Conservation (phyloP, 306 rosid species). For the Gastrolobium villosum region DNA sequence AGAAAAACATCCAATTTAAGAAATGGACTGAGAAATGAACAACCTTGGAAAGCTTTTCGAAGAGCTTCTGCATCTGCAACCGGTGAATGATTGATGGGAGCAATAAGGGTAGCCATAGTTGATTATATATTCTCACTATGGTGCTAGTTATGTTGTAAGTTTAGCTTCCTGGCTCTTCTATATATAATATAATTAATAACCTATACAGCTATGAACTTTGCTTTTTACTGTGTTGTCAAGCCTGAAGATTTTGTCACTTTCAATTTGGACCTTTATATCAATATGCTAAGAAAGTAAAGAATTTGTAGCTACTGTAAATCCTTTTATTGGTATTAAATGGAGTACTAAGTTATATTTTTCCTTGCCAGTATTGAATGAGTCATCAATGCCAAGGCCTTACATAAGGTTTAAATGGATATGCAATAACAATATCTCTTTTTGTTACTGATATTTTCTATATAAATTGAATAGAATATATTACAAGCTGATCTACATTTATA, state of each 20-base stretch:
- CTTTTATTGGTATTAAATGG: neutral
- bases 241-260: neutral
- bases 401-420: neutral
- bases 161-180: constrained; percentile 38
- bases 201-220: constrained; percentile 18
- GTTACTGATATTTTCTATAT: neutral
- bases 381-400: neutral
- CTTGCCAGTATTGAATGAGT: neutral
- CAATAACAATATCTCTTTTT: neutral
- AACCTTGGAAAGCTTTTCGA: constrained; percentile 62
- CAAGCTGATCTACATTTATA: neutral
- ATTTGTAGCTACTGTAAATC: neutral
- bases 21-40: neutral
- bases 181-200: constrained; percentile 29
- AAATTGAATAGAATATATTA: neutral
- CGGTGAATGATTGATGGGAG: constrained; percentile 51
- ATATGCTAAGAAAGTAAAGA: neutral
- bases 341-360: neutral
- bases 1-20: neutral
- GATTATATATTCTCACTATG: constrained; percentile 32
- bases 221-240: neutral
- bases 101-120: constrained; percentile 67
- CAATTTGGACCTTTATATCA: neutral
- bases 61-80: constrained; percentile 73
- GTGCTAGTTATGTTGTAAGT: neutral